These are phyloP conservation scores for Boletus sensibilis DNA, from an alignment of 768 basidiomycete species.

Conservation along the genomic window DNA sequence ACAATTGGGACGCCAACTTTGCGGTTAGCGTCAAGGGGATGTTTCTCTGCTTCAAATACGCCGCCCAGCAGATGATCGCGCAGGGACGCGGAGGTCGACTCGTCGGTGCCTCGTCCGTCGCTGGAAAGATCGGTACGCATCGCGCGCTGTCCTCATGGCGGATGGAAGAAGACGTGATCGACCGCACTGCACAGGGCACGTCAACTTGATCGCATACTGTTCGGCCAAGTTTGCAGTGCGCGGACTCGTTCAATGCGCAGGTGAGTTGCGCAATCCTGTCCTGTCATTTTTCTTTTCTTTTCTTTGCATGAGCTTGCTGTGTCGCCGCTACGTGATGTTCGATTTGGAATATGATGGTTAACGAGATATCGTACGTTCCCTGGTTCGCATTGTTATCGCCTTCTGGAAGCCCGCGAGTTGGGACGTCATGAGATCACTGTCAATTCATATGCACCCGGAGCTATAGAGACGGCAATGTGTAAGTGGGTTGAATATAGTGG, in stretches of 20 bases:
- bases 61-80: conserved; percentile 22
- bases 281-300: neutral
- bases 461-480: conserved; percentile 26
- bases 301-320: neutral
- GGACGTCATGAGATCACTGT: conserved; percentile 26
- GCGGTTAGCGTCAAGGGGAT: conserved; percentile 16
- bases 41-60: conserved; percentile 27
- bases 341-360: neutral
- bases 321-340: conserved; percentile 1
- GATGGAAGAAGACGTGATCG: neutral
- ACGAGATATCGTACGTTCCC: neutral
- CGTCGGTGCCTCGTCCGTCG: conserved; percentile 6
- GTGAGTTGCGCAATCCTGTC: neutral
- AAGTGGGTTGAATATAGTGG: conserved; percentile 3
- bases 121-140: neutral
- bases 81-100: conserved; percentile 14
- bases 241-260: conserved; percentile 17
- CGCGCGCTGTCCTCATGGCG: neutral
- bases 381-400: conserved; percentile 10
- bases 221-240: conserved; percentile 16
- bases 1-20: conserved; percentile 29
- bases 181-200: neutral
- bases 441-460: conserved; percentile 32
- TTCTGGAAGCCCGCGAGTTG: conserved; percentile 26
- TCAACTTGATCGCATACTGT: conserved; percentile 9